Conservation (phyloP, 345 rosid genomes). For the Salix dunnii region DNA sequence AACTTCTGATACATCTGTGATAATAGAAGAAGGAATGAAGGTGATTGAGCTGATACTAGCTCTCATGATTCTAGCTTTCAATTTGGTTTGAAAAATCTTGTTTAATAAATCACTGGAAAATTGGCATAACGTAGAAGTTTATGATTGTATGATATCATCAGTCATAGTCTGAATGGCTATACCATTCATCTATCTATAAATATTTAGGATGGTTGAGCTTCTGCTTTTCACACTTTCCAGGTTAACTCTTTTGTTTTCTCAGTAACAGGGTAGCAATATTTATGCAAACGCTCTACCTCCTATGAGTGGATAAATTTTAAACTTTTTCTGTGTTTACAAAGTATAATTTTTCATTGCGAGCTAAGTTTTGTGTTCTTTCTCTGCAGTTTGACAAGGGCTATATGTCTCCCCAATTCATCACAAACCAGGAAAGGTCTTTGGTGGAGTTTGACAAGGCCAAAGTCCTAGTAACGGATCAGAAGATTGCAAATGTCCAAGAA, state of each 20-base stretch:
- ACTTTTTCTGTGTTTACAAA: background rate
- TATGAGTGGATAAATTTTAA: background rate
- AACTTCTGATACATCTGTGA: conserved; percentile 61
- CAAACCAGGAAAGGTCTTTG: conserved; percentile 64
- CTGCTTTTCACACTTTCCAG: background rate
- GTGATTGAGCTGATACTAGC: conserved; percentile 29
- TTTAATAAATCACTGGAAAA: background rate
- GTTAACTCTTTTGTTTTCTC: background rate
- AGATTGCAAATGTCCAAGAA: conserved; percentile 60
- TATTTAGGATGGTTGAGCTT: background rate
- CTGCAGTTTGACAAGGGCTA: conserved; percentile 79
- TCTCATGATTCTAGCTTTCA: conserved; percentile 10
- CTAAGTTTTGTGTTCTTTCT: conserved; percentile 16
- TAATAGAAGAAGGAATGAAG: conserved; percentile 87
- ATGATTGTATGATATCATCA: background rate
- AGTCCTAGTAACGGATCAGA: conserved; percentile 75
- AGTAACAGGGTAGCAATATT: background rate
- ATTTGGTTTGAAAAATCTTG: background rate
- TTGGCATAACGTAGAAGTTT: background rate
- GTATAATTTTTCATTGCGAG: background rate
- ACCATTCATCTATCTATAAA: background rate
- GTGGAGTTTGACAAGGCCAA: conserved; percentile 81
- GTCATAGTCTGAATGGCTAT: background rate
- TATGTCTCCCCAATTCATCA: conserved; percentile 75
- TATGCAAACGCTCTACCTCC: background rate